These are phyloP conservation scores for Hemileccinum rubropunctum DNA, from an alignment of 768 basidiomycete genomes.

Conservation along the genomic window DNA sequence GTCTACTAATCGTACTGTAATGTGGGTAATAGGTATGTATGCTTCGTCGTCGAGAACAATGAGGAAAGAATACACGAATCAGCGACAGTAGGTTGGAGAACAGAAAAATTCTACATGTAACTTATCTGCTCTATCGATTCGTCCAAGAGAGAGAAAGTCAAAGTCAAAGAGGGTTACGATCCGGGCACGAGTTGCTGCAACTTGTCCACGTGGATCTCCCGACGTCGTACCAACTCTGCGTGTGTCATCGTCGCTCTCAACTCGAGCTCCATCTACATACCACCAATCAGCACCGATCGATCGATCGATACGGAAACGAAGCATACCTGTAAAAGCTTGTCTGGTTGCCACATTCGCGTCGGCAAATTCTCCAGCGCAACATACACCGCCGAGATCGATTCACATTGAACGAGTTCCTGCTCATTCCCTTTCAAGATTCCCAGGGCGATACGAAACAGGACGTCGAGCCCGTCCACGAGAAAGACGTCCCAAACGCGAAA, in stretches of 20 bases:
- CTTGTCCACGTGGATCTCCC: slow-evolving; percentile 48
- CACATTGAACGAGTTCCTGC: slow-evolving; percentile 76
- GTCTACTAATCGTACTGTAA: neutral
- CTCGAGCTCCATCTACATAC: slow-evolving; percentile 59
- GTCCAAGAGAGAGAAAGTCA: neutral
- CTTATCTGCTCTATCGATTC: slow-evolving; percentile 12
- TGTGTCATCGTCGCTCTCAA: slow-evolving; percentile 52
- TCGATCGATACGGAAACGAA: neutral
- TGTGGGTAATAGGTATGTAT: neutral
- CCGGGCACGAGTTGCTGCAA: slow-evolving; percentile 42
- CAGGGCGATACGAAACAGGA: slow-evolving; percentile 87
- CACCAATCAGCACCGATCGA: neutral
- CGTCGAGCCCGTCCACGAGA: slow-evolving; percentile 88
- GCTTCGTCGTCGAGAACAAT: neutral
- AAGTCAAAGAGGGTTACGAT: neutral
- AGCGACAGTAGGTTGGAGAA: neutral
- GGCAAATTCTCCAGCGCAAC: slow-evolving; percentile 87
- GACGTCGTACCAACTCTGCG: slow-evolving; percentile 53
- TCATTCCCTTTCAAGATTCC: slow-evolving; percentile 84
- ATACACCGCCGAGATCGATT: slow-evolving; percentile 87
- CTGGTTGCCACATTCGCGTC: slow-evolving; percentile 90
- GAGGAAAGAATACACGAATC: slow-evolving; percentile 1
- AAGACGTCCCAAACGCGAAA: slow-evolving; percentile 97
- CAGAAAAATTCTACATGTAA: neutral
- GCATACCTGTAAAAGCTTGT: slow-evolving; percentile 80